These are phyloP conservation scores for Corymbia maculata DNA, from an alignment of 345 rosid species.

Conservation along the genomic window DNA sequence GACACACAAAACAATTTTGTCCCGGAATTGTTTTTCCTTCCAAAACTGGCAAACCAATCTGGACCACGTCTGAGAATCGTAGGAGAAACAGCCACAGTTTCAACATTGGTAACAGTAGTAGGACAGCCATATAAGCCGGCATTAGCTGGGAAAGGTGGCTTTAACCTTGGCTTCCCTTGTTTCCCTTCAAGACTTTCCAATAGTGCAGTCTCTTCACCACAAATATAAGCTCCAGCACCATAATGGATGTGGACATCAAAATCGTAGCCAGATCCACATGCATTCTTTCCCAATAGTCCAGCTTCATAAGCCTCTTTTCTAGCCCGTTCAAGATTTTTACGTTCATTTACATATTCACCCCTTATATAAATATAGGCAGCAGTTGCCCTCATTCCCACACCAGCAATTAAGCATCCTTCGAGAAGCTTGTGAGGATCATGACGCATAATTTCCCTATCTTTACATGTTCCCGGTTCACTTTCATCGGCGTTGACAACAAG, in stretches of 20 bases:
- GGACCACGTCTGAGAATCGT: slow-evolving; percentile 94
- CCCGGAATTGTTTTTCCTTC: slow-evolving; percentile 90
- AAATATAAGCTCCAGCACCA: slow-evolving; percentile 98
- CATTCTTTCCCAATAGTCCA: slow-evolving; percentile 91
- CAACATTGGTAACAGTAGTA: slow-evolving; percentile 93
- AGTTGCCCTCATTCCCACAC: slow-evolving; percentile 96
- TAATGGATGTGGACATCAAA: slow-evolving; percentile 94
- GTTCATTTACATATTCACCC: slow-evolving; percentile 96
- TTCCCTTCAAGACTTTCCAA: slow-evolving; percentile 96
- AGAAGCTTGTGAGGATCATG: slow-evolving; percentile 96
- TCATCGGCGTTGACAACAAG: slow-evolving; percentile 98
- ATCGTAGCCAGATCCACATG: slow-evolving; percentile 97
- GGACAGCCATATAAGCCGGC: slow-evolving; percentile 97
- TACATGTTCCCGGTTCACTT: slow-evolving; percentile 99
- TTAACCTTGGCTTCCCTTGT: slow-evolving; percentile 96
- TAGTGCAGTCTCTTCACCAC: slow-evolving; percentile 98
- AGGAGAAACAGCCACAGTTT: slow-evolving; percentile 96
- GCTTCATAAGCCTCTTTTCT: slow-evolving; percentile 89
- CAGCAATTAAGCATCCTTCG: slow-evolving; percentile 97
- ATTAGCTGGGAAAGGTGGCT: slow-evolving; percentile 99
- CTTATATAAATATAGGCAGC: slow-evolving; percentile 96
- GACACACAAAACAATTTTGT: slow-evolving; percentile 82
- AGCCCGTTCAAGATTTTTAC: slow-evolving; percentile 68
- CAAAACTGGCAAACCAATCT: slow-evolving; percentile 98
- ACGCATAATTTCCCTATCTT: slow-evolving; percentile 96